These are phyloP conservation scores for Blastobotrys persicus DNA, from an alignment of 1,139 yeast species.

Conservation along the genomic window DNA sequence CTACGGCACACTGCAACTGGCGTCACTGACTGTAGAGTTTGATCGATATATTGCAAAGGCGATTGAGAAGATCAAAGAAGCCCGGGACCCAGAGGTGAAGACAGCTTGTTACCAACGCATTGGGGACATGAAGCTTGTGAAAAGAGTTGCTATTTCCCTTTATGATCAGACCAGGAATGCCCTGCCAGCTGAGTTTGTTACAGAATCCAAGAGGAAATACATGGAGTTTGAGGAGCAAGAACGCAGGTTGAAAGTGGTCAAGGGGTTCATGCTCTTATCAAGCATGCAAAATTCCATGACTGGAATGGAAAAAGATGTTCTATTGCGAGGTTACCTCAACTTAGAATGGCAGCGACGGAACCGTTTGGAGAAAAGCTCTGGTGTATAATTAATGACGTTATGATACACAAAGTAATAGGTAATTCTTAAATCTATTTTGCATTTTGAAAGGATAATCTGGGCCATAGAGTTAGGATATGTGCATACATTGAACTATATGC, in stretches of 20 bases:
- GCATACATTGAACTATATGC: background rate
- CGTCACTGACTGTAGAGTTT: constrained; percentile 30
- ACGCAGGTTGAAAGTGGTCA: background rate
- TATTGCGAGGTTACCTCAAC: background rate
- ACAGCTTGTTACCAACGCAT: background rate
- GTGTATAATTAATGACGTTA: background rate
- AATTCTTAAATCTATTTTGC: no score
- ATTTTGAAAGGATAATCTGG: no score
- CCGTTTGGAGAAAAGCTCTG: background rate
- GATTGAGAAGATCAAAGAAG: constrained; percentile 23
- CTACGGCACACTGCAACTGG: constrained; percentile 33
- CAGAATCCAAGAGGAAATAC: background rate
- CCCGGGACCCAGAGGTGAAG: constrained; percentile 9
- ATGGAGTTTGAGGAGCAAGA: background rate
- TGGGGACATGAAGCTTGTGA: constrained; percentile 19
- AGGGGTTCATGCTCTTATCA: constrained; percentile 2
- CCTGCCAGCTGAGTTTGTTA: background rate
- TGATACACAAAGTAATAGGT: background rate
- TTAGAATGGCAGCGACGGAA: constrained; percentile 5
- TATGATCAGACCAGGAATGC: constrained; percentile 24
- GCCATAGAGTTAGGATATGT: background rate
- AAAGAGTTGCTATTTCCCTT: constrained; percentile 22
- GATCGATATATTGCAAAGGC: constrained; percentile 22
- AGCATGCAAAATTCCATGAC: constrained; percentile 6
- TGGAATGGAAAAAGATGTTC: background rate